Evolutionary conservation across 768 basidiomycete genomes (phyloP), one percentile per base, ranked within the genome.

Genomic region (Leccinellum luteum): DNA sequence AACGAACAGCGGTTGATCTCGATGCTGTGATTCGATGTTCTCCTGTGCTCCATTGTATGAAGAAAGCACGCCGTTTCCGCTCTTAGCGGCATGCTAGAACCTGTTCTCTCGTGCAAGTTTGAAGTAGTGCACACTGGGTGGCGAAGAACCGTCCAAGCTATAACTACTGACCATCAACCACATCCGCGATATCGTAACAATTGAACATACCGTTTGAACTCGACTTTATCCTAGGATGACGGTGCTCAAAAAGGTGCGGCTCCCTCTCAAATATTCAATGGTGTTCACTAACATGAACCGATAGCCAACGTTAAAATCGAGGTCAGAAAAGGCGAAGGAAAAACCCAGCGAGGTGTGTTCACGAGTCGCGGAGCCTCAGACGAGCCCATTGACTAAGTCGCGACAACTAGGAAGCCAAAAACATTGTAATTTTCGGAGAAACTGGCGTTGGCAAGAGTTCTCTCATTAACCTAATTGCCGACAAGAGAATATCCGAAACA

Each of bases 391-490:
- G 8, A 17, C 35, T 35, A 17, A 17, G 15, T 17, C 17, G 17
- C 15, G 3, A 38, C 35, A 38, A 38, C 17, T 17, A 60, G 55
- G 58, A 50, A 28, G n/a, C 31, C 23, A 67, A 67, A 44, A 59
- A 67, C 28, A 21, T 67, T 34, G 57, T 67, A 25, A 25, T 25
- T 25, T 25, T 25, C 25, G 25, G 25, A 25, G 25, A 25, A 25
- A 25, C 25, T 4, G 25, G 25, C 25, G 25, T 25, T 25, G 25
- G 25, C 3, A 25, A 25, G 25, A 1, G 65, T 47, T 67, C 66
- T 30, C 59, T 66, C 54, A 57, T 66, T 54, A 67, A 66, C 48
- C 21, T 64, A 34, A 61, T 66, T 17, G 62, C 65, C 2, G 60
- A 54, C 3, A 28, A 31, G 52, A 49, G 28, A 17, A 10, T 62